Conservation (phyloP, 202 grass and related monocot genomes). For the Eragrostis tef region DNA sequence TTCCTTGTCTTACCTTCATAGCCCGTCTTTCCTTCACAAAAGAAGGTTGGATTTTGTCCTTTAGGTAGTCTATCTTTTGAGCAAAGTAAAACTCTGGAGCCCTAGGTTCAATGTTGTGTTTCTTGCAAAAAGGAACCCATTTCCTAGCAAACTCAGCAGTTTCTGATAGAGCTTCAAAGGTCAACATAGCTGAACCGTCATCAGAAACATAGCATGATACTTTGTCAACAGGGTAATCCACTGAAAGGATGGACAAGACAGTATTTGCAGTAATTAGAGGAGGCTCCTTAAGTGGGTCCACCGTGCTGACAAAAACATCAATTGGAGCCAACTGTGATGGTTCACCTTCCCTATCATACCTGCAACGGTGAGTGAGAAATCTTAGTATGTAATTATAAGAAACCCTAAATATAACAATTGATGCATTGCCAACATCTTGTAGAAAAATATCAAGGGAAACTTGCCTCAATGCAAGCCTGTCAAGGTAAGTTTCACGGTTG, state of each 20-base stretch:
- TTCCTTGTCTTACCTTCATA: constrained; percentile 79
- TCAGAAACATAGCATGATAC: constrained; percentile 98
- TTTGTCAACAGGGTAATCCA: constrained; percentile 90
- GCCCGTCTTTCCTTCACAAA: constrained; percentile 96
- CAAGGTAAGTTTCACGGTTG: constrained; percentile 93
- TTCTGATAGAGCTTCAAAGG: constrained; percentile 87
- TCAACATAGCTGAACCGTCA: constrained; percentile 93
- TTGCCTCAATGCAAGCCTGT: constrained; percentile 88
- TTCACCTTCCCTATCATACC: constrained; percentile 96
- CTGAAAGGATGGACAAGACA: constrained; percentile 91
- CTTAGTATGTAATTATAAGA: constrained; percentile 22
- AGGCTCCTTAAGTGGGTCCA: constrained; percentile 84
- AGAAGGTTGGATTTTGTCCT: constrained; percentile 96
- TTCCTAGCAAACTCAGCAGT: constrained; percentile 91
- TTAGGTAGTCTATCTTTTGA: constrained; percentile 99
- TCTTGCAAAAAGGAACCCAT: constrained; percentile 96
- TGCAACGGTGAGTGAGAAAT: constrained; percentile 44
- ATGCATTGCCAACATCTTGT: constrained; percentile 21
- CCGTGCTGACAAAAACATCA: constrained; percentile 97
- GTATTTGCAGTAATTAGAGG: constrained; percentile 94
- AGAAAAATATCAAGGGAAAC: constrained; percentile 25
- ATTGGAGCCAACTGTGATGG: constrained; percentile 85
- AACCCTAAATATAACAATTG: background rate
- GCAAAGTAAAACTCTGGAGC: constrained; percentile 99
- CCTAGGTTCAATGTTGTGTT: constrained; percentile 89